Base-by-base conservation (phyloP, 2,329 filamentous ascomycete genomes). In the Neopestalotiopsis sp. region DNA sequence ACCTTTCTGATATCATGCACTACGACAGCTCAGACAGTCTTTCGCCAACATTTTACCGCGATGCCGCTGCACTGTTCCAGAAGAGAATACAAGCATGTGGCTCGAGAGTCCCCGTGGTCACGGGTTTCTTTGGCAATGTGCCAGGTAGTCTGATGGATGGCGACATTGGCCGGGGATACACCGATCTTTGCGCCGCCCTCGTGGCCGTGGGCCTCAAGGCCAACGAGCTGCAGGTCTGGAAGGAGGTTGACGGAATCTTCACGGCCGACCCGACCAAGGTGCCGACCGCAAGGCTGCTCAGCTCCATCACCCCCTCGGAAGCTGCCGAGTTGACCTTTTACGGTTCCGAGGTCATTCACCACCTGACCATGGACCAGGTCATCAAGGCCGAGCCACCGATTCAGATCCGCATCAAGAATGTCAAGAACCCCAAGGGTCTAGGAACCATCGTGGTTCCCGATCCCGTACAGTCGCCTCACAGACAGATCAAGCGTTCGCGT, bases 191-290 rank as follows among this genome's bases (percentile, higher is more conserved):
- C 79, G 95, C 96, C 13, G 95, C 96, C 5, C 86, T 99, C 17
- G 91, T 95, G 65, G 94, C 96, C 1, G 95, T 99, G 10, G 95
- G 94, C 4, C 84, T 97, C n/a, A 86, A 89, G 74, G 96, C 96
- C 0, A 85, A 91, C 67, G 96, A 99, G 80, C 87, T 99, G 66
- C 96, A 99, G 81, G 93, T 99, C 72, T 98, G 96, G 96, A 99
- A 99, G 84, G 96, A 99, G 79, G 96, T 99, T 6, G 96, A 99
- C 80, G 95, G 94, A 69, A 97, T 98, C 78, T 96, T 97, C 81
- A 91, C 86, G 5, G 86, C 87, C 32, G 94, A 97, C 77, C 94
- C 94, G 3, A 89, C 92, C 74, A 97, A 96, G 81, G 94, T 97
- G 53, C 95, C 95, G 3, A 98, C 95, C 0, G 97, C 96, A n/a